Evolutionary conservation across 2,329 filamentous ascomycete genomes (phyloP).

Genomic region (Colletotrichum sp.): DNA sequence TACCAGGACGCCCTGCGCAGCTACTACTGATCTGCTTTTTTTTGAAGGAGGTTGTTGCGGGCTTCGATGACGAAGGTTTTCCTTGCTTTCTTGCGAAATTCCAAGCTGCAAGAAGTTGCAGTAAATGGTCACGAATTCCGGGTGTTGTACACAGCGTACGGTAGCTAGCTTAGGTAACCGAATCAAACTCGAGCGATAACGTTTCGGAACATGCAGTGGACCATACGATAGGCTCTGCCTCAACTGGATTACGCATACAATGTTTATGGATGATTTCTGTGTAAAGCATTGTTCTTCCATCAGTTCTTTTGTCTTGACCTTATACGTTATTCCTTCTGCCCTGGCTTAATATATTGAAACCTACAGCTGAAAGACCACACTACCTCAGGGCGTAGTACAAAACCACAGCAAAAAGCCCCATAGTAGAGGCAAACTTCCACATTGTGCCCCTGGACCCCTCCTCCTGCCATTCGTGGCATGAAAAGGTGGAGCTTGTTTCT

Average conservation of each 20-base stretch:
- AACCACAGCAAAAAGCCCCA: background rate
- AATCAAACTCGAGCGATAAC: background rate
- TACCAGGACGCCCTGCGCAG: conserved; percentile 86
- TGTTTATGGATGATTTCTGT: background rate
- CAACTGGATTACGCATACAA: background rate
- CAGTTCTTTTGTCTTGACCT: background rate
- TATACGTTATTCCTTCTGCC: background rate
- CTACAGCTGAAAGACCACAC: background rate
- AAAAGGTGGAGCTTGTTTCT: background rate
- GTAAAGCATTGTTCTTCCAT: background rate
- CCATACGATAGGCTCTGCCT: background rate
- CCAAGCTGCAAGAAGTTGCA: background rate
- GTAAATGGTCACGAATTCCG: background rate
- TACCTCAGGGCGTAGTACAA: background rate
- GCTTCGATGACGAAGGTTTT: background rate
- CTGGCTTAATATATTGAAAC: background rate
- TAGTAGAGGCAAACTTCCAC: background rate
- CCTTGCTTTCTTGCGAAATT: background rate
- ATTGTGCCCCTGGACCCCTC: background rate
- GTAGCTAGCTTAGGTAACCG: background rate
- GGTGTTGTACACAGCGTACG: background rate
- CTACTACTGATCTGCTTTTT: conserved; percentile 54
- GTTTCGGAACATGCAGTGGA: background rate
- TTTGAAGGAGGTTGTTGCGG: background rate
- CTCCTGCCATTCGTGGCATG: background rate